Evolutionary conservation across 108 stramenopile species (phyloP).

Genomic region (Pseudonitzschia delicatissima): DNA sequence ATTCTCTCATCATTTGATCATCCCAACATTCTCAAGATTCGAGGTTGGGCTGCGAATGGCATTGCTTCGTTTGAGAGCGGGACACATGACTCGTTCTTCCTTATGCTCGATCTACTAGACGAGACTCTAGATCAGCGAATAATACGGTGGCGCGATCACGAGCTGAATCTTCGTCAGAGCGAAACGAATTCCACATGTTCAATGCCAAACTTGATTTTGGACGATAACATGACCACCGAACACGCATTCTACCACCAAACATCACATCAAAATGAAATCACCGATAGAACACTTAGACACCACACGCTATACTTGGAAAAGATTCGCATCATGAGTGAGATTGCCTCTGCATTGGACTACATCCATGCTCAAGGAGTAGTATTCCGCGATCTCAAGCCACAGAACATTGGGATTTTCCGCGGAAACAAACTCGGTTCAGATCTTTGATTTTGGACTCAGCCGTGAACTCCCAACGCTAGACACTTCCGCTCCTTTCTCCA

Average conservation of each 20-base stretch:
- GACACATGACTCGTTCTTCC: constrained; percentile 45
- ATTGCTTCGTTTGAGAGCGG: constrained; percentile 44
- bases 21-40: constrained; percentile 74
- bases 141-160: constrained; percentile 34
- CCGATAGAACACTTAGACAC: neutral
- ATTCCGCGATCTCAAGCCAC: constrained; percentile 78
- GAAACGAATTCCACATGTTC: neutral
- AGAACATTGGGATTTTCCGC: constrained; percentile 67
- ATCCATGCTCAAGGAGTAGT: constrained; percentile 79
- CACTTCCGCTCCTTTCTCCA: constrained; percentile 35
- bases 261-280: neutral
- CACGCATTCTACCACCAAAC: neutral
- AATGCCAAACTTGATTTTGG: neutral
- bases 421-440: constrained; percentile 55
- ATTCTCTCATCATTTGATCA: constrained; percentile 69
- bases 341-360: constrained; percentile 64
- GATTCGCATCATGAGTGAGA: constrained; percentile 42
- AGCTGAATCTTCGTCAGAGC: neutral
- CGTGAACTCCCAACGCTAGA: constrained; percentile 66
- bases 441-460: constrained; percentile 80
- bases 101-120: constrained; percentile 50
- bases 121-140: constrained; percentile 59
- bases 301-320: constrained; percentile 34
- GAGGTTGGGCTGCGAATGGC: constrained; percentile 60
- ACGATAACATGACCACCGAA: neutral